Base-by-base conservation (phyloP, 345 rosid genomes). In the Adansonia digitata region DNA sequence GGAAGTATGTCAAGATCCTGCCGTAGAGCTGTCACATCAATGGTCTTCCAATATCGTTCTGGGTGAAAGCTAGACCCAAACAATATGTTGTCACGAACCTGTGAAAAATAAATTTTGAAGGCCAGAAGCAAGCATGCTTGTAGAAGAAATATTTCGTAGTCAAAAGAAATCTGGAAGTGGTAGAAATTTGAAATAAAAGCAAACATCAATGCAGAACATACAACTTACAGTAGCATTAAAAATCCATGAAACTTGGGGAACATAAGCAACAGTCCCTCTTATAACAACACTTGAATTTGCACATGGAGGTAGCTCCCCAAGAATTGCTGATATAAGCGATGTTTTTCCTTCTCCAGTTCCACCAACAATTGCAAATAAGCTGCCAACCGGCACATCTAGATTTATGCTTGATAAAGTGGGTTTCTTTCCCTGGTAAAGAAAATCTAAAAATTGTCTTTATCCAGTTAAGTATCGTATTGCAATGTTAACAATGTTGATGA, bases 311-410 rank as follows among this genome's bases (percentile, higher is more conserved):
- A 95, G 73, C 84, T 95, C 99, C 66, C 98, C 98, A 27, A 93
- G 88, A 90, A 95, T 93, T 81, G 98, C 98, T 1, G 96, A 95
- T 75, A 90, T 77, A 73, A 93, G 91, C 11, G 98, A 93, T 13
- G 99, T 93, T 82, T 95, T 93, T 75, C 99, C 99, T 83, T 93
- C 97, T 75, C 98, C 99, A 8, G 98, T 95, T 74, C 93, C 90
- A 71, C 98, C 99, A 76, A 95, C 95, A 76, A 93, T 69, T 37
- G 98, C 99, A 64, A 89, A 88, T 70, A 95, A 88, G 85, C 91
- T 85, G 22, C 99, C 99, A 11, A 74, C 84, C 18, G 90, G 89
- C 71, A 93, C 83, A 39, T 91, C 92, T 84, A 95, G 77, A 84
- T 90, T 90, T 80, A 95, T 87, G 81, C 85, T 79, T 59, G 89